These are phyloP conservation scores for Musa troglodytarum DNA, from an alignment of 176 grass and related monocot genomes.

Conservation along the genomic window DNA sequence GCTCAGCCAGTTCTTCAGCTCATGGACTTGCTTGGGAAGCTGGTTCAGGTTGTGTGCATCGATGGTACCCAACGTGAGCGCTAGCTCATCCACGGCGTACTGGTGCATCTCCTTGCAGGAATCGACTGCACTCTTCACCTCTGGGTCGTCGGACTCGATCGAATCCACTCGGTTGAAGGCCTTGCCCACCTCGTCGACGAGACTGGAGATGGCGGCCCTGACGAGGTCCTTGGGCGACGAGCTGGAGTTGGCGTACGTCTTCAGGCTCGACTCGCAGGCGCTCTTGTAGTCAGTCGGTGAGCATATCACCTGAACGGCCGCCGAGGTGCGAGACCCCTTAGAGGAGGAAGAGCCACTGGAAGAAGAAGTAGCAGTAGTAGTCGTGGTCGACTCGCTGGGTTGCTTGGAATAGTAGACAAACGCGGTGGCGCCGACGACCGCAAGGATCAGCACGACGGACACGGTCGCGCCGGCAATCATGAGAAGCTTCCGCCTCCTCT, in stretches of 20 bases:
- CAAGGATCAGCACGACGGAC: conserved; percentile 38
- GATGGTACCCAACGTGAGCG: conserved; percentile 31
- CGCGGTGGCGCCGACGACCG: conserved; percentile 28
- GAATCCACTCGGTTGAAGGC: conserved; percentile 46
- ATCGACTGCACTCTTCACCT: conserved; percentile 38
- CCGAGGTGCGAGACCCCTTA: background rate
- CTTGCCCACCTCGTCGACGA: conserved; percentile 36
- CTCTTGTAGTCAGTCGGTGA: conserved; percentile 51
- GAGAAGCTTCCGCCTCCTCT: conserved; percentile 41
- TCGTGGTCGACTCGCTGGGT: background rate
- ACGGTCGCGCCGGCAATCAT: conserved; percentile 33
- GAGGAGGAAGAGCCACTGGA: too few species aligned
- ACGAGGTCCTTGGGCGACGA: conserved; percentile 53
- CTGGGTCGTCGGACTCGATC: conserved; percentile 43
- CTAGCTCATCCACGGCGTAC: conserved; percentile 43
- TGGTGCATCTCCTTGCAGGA: conserved; percentile 55
- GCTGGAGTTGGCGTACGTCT: conserved; percentile 37
- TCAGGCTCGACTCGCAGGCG: conserved; percentile 37
- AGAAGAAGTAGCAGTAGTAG: background rate
- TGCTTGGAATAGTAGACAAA: conserved; percentile 25
- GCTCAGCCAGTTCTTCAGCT: conserved; percentile 15
- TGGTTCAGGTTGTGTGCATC: conserved; percentile 30
- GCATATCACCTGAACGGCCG: conserved; percentile 47
- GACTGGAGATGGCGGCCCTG: conserved; percentile 32
- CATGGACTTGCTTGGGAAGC: background rate